These are phyloP conservation scores for Ulmus americana DNA, from an alignment of 331 rosid species.

Conservation along the genomic window DNA sequence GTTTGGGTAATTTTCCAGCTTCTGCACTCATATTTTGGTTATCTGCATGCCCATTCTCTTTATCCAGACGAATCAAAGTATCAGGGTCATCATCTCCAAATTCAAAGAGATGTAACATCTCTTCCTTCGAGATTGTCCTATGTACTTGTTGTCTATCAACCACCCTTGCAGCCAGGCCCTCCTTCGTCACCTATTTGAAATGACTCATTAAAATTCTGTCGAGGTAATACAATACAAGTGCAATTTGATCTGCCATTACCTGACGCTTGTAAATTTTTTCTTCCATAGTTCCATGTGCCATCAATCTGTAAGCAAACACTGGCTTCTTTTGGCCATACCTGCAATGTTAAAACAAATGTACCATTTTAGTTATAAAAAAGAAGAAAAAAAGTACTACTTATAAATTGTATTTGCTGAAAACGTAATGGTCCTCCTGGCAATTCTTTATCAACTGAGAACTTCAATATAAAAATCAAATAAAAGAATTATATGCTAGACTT, in stretches of 20 bases:
- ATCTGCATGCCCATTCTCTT: slow-evolving; percentile 35
- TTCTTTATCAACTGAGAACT: slow-evolving; percentile 14
- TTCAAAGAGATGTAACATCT: slow-evolving; percentile 94
- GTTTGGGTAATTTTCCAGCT: slow-evolving; percentile 42
- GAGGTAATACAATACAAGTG: slow-evolving; percentile 17
- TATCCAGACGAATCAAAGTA: slow-evolving; percentile 39
- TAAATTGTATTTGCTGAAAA: slow-evolving; percentile 2
- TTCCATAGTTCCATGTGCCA: slow-evolving; percentile 99
- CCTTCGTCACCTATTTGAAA: slow-evolving; percentile 78
- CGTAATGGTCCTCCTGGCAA: slow-evolving; percentile 16
- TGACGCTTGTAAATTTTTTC: slow-evolving; percentile 97
- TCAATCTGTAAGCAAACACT: slow-evolving; percentile 85
- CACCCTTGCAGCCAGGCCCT: slow-evolving; percentile 96
- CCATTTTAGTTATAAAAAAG: background rate
- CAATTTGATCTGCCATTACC: slow-evolving; percentile 38
- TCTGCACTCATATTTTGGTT: slow-evolving; percentile 30
- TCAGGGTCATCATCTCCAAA: slow-evolving; percentile 95
- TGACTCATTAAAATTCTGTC: slow-evolving; percentile 25
- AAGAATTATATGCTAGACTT: background rate
- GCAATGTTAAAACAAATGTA: slow-evolving; percentile 19
- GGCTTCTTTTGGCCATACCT: slow-evolving; percentile 98
- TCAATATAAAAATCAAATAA: background rate
- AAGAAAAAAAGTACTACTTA: background rate
- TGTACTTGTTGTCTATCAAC: slow-evolving; percentile 92
- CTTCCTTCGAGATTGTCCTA: slow-evolving; percentile 90